A percentile compares a stretch with the other conserved stretches of the same genome.
Evolutionary conservation across 179 eudicot species (phyloP).

Genomic region (Beta corolliflora): DNA sequence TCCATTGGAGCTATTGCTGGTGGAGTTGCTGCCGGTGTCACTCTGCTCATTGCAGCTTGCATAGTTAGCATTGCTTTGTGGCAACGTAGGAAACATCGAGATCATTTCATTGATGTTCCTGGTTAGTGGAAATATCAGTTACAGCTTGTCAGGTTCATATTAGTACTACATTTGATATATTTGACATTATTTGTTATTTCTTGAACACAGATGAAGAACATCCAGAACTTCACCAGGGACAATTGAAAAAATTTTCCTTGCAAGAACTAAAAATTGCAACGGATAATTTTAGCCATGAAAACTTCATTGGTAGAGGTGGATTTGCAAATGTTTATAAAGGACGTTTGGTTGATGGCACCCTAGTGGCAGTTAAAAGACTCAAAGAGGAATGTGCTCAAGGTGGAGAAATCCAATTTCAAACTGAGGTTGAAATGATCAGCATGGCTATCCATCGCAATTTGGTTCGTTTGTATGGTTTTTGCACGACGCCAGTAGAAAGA

Average conservation of each 20-base stretch:
- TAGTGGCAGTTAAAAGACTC: constrained; percentile 44
- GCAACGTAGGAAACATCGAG: constrained; percentile 29
- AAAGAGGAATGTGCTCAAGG: constrained; percentile 40
- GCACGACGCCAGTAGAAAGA: constrained; percentile 29
- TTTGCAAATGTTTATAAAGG: constrained; percentile 47
- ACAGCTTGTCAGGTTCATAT: not conserved
- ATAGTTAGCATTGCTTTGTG: constrained; percentile 38
- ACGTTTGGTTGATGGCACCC: constrained; percentile 37
- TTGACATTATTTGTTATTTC: not conserved
- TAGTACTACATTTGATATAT: not conserved
- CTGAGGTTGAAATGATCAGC: constrained; percentile 29
- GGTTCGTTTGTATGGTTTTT: constrained; percentile 22
- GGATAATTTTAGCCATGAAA: constrained; percentile 37
- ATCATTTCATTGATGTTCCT: constrained; percentile 44
- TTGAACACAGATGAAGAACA: constrained; percentile 34
- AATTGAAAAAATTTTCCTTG: constrained; percentile 37
- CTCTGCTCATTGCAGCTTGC: constrained; percentile 37
- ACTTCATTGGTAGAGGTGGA: constrained; percentile 47
- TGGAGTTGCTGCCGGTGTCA: constrained; percentile 43
- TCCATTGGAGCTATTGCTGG: constrained; percentile 48
- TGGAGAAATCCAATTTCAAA: constrained; percentile 30
- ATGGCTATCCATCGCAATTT: constrained; percentile 41
- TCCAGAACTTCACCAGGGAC: constrained; percentile 39
- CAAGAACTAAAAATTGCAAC: constrained; percentile 42
- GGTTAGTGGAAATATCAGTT: constrained; percentile 28